Evolutionary conservation across 495 filamentous ascomycete species (phyloP).

Genomic region (Xylaria longipes): DNA sequence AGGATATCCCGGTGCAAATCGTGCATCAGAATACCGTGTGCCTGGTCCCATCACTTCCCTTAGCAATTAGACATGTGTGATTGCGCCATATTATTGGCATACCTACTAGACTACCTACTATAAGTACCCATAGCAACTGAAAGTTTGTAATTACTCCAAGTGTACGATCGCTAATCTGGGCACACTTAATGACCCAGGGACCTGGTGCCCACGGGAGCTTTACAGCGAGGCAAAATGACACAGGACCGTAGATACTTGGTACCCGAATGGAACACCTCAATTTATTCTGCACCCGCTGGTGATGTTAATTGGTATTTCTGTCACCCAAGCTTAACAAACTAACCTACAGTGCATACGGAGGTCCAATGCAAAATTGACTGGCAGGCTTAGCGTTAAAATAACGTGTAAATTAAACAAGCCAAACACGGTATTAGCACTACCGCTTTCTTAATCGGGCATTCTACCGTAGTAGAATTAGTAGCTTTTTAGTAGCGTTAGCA

Average conservation of each 20-base stretch:
- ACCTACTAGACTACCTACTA: too few species aligned
- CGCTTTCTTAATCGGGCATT: too few species aligned
- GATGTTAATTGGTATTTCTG: neutral
- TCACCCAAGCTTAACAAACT: neutral
- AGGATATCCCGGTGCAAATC: constrained; percentile 20
- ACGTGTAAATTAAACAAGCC: too few species aligned
- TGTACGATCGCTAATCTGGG: neutral
- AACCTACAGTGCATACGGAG: too few species aligned
- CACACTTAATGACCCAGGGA: neutral
- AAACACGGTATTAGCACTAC: too few species aligned
- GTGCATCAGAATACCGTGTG: constrained; percentile 13
- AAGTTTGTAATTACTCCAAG: constrained; percentile 4
- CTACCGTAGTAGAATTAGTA: too few species aligned
- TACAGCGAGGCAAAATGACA: neutral
- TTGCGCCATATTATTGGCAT: neutral
- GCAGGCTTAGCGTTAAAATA: too few species aligned
- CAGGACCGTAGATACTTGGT: neutral
- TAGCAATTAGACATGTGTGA: neutral
- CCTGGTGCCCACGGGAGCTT: neutral
- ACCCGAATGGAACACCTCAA: neutral
- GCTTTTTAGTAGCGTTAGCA: too few species aligned
- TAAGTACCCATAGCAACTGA: neutral
- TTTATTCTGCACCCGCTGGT: neutral
- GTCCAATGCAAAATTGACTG: too few species aligned
- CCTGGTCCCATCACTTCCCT: constrained; percentile 7